Conservation (phyloP, 768 basidiomycete species). For the Hemileccinum rubropunctum region DNA sequence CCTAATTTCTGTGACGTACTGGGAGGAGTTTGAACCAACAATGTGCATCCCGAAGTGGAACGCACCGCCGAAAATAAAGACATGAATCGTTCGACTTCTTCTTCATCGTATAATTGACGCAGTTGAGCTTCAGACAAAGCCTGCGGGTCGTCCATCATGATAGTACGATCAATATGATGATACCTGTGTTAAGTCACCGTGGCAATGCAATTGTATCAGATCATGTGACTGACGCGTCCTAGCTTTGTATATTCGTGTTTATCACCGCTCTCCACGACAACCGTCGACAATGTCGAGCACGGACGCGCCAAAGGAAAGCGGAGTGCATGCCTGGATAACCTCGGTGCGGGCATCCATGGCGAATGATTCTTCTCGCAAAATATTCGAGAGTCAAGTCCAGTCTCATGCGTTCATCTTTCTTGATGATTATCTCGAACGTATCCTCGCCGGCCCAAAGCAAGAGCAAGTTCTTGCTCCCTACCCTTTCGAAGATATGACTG, state of each 20-base stretch:
- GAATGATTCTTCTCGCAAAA: constrained; percentile 66
- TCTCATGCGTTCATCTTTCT: constrained; percentile 77
- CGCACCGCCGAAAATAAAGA: constrained; percentile 58
- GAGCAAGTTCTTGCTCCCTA: constrained; percentile 44
- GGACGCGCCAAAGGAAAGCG: constrained; percentile 23
- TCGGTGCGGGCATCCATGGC: constrained; percentile 66
- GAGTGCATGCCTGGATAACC: constrained; percentile 70
- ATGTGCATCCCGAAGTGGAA: constrained; percentile 7
- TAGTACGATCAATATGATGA: too few species aligned
- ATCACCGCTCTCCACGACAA: background rate
- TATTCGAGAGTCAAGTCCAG: constrained; percentile 72
- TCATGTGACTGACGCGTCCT: constrained; percentile 31
- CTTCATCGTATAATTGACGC: constrained; percentile 57
- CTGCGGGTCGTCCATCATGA: constrained; percentile 16
- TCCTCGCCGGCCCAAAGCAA: constrained; percentile 61
- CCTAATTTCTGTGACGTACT: constrained; percentile 64
- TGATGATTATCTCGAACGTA: constrained; percentile 72
- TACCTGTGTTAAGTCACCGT: too few species aligned
- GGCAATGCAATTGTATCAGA: background rate
- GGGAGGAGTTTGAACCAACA: background rate
- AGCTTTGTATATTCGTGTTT: constrained; percentile 22
- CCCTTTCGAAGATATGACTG: background rate
- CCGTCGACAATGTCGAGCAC: constrained; percentile 9
- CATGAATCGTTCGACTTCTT: constrained; percentile 62
- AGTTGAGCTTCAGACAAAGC: constrained; percentile 51